Base-by-base conservation (phyloP, 768 basidiomycete genomes). In the Psilocybe subaeruginosa region DNA sequence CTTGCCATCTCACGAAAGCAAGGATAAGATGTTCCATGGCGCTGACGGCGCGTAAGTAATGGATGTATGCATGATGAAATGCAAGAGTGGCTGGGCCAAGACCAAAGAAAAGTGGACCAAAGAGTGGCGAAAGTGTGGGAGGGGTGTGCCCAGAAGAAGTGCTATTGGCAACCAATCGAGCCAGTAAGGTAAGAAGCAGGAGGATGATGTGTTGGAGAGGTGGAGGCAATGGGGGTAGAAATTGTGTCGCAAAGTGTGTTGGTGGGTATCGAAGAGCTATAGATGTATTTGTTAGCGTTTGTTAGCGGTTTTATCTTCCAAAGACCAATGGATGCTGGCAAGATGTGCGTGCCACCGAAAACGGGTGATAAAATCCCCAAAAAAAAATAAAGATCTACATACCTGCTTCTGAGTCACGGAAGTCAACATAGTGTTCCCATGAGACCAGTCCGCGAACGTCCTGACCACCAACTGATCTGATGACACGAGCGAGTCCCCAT, bases 11-110 rank as follows among this genome's bases (percentile, higher is more conserved):
- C 60, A 99, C 89, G 73, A 90, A 97, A 0, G 93, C 84, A 11
- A 99, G 84, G n/a, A 98, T 78, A 52, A 99, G 79, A 66, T 99
- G 97, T 71, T 99, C 97, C 67, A 91, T 92, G 1, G 96, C 97
- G 37, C 89, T 86, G 3, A 90, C 89, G 14, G 92, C 83, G 48
- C 91, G 88, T 33, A 97, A 85, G 72, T 94, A 99, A 68, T 80
- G 81, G 7, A 78, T 68, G 66, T 83, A 83, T 1, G 81, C 74
- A 69, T 82, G 79, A 60, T 81, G 81, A 69, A 83, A 83, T 4
- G 80, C 74, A 54, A 82, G 75, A 1, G 79, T 77, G 29, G 81
- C 76, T 1, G 82, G 79, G 11, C 81, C 81, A 60, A 96, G 84
- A 56, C 95, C 95, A 65, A 98, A 98, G 50, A 99, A 76, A 27